Base-by-base conservation (phyloP, 352 stramenopile species). In the Phytophthora pistaciae region DNA sequence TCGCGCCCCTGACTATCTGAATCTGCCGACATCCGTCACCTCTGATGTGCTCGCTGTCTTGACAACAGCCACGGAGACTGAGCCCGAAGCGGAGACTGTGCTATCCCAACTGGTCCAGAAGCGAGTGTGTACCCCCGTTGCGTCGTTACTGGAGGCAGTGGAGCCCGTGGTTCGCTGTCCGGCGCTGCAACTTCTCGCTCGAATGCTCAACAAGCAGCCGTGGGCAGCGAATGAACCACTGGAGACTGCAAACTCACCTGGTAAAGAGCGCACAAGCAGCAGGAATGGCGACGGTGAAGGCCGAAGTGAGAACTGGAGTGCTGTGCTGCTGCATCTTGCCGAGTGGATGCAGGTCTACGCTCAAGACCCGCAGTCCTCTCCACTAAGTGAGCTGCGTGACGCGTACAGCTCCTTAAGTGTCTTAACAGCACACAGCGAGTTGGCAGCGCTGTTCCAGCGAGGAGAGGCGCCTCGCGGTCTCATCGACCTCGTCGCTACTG, bases 291-390 rank as follows among this genome's bases (percentile, higher is more conserved):
- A 44, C 11, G 49, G 58, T 3, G 49, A 64, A 8, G 59, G 29
- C 5, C 50, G 42, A 9, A 66, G 56, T 18, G 83, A 91, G 20
- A 54, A 72, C 9, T 93, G 85, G 86, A 56, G 66, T 1, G 27
- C 20, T 6, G 66, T 93, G 2, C 64, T 92, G 8, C 50, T 74
- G 8, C 72, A 91, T 38, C 54, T 92, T n/a, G 72, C 86, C 18
- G 86, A 93, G 63, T 93, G 86, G 86, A 91, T 93, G 79, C 80
- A 92, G 33, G 76, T 93, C 10, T 92, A 85, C 29, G 77, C 74
- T 4, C 74, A 81, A 23, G 86, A 93, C 14, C 78, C 74, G 21
- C 42, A 72, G 20, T 75, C 44, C 1, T 84, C 77, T 16, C 53
- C 73, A 2, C n/a, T 77, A 3, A 65, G 33, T 11, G 76, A 78